Conservation (phyloP, 2,329 filamentous ascomycete species). For the Pestalotiopsis sp. region DNA sequence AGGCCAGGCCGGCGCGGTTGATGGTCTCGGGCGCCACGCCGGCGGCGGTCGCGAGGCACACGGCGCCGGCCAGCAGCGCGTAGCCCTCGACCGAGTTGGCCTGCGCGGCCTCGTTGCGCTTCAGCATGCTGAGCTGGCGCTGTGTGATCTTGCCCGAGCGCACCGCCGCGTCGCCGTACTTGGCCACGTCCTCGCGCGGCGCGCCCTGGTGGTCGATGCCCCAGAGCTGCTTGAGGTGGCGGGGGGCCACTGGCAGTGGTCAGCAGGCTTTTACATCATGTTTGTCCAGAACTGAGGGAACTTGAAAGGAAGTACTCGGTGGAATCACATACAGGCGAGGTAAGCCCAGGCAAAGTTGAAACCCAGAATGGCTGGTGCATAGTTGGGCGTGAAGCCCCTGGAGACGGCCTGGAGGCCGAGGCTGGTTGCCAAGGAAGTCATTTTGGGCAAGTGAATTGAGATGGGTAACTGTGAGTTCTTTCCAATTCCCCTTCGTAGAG, state of each 20-base stretch:
- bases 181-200: conserved; percentile 47
- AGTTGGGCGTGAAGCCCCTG: neutral
- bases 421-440: neutral
- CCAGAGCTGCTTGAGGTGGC: conserved; percentile 42
- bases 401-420: neutral
- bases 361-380: neutral
- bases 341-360: neutral
- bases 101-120: conserved; percentile 46
- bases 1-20: conserved; percentile 41
- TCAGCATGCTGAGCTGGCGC: conserved; percentile 42
- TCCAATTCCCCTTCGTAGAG: too few relatives aligned
- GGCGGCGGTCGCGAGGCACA: conserved; percentile 41
- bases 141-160: conserved; percentile 44
- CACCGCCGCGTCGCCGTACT: conserved; percentile 46
- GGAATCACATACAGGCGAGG: neutral
- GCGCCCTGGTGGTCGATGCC: conserved; percentile 49
- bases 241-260: conserved; percentile 35
- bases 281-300: neutral
- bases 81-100: conserved; percentile 48
- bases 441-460: neutral
- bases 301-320: neutral
- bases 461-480: neutral
- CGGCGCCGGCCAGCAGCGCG: conserved; percentile 37
- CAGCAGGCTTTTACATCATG: neutral
- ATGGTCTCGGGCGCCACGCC: conserved; percentile 36